phyloP scores from a whole-genome alignment of 1,284 basidiomycete genomes.

The Austroboletus sp. region DNA sequence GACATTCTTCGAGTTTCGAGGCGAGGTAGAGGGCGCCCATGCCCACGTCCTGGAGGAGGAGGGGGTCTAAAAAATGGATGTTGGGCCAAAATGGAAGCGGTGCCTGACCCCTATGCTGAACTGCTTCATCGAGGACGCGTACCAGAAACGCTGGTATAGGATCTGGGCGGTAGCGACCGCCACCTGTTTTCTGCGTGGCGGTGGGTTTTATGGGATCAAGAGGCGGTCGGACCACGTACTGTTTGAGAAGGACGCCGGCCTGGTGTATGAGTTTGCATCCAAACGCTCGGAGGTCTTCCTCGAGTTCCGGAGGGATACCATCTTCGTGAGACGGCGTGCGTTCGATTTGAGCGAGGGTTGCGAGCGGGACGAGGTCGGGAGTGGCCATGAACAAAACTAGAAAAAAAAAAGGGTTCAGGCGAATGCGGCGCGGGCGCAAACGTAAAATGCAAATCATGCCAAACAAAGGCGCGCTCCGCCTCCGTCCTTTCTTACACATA shows the following conservation, averaged over 20 bases:
- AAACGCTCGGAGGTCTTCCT: constrained; percentile 80
- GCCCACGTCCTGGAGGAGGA: constrained; percentile 66
- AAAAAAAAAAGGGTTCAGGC: too few relatives aligned
- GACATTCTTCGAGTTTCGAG: constrained; percentile 93
- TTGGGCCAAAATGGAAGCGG: neutral
- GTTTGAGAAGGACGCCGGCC: constrained; percentile 82
- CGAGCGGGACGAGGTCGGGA: constrained; percentile 73
- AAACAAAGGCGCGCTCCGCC: constrained; percentile 13
- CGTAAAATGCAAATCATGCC: constrained; percentile 11
- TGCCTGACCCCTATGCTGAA: constrained; percentile 79
- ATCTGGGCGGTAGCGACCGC: constrained; percentile 95
- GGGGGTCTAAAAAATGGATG: constrained; percentile 1
- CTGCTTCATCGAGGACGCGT: constrained; percentile 87
- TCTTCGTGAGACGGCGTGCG: constrained; percentile 76
- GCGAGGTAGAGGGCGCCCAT: constrained; percentile 92
- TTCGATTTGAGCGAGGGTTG: constrained; percentile 71
- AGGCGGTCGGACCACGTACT: constrained; percentile 47
- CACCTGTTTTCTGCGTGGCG: constrained; percentile 82
- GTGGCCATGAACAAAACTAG: constrained; percentile 36
- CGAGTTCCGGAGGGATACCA: constrained; percentile 73
- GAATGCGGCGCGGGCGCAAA: too few relatives aligned
- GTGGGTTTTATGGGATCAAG: neutral
- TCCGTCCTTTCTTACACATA: too few relatives aligned
- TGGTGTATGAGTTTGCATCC: constrained; percentile 93
- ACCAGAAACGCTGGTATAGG: constrained; percentile 95